Evolutionary conservation across 306 rosid species (phyloP).

Genomic region (Senna tora): DNA sequence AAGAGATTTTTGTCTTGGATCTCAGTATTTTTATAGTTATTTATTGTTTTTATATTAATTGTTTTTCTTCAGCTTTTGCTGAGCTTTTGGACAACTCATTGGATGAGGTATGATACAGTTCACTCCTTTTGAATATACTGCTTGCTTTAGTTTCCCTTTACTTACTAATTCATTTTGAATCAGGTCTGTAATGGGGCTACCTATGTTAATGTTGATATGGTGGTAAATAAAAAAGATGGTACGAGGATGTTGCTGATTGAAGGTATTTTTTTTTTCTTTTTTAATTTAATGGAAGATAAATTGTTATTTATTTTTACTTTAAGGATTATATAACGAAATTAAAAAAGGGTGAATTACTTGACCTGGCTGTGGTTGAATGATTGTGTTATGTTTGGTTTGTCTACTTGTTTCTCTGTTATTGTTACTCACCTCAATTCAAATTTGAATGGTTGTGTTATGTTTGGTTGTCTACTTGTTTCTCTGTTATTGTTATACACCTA

Average conservation of each 20-base stretch:
- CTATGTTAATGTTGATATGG: conserved; percentile 79
- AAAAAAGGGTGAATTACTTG: too few relatives aligned
- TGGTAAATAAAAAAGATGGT: conserved; percentile 67
- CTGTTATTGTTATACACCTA: too few relatives aligned
- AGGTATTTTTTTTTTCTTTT: conserved; percentile 52
- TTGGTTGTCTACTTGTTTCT: too few relatives aligned
- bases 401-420: too few relatives aligned
- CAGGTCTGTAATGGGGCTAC: conserved; percentile 94
- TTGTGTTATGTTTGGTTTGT: too few relatives aligned
- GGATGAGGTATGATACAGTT: conserved; percentile 72
- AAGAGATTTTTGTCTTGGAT: not conserved
- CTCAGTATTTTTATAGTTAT: conserved; percentile 18
- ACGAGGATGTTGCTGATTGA: conserved; percentile 78
- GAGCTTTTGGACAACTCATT: conserved; percentile 93
- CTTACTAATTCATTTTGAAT: conserved; percentile 37
- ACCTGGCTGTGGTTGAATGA: too few relatives aligned
- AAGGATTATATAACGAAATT: too few relatives aligned
- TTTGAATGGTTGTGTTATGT: too few relatives aligned
- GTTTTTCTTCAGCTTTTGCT: conserved; percentile 79
- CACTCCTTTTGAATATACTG: not conserved
- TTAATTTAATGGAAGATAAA: too few relatives aligned
- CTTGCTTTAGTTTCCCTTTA: conserved; percentile 24
- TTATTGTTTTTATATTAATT: conserved; percentile 36
- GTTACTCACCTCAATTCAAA: too few relatives aligned
- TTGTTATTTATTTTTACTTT: too few relatives aligned